Conservation (phyloP, 2,329 filamentous ascomycete species). For the Ophiostoma tasmaniense region DNA sequence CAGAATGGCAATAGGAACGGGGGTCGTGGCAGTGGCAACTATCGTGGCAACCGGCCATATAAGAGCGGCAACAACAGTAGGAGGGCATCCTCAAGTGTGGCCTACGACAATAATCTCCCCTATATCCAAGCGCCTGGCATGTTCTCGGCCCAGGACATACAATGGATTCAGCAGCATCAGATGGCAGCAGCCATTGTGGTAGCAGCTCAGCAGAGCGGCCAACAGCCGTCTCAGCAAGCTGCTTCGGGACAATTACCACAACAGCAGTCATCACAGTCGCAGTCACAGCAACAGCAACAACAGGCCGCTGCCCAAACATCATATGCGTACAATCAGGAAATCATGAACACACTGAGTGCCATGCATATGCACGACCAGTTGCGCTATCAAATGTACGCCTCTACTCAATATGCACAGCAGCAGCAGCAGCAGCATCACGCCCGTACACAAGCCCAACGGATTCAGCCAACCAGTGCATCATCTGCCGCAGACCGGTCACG, state of each 20-base stretch:
- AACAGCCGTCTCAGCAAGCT: conserved; percentile 29
- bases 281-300: conserved; percentile 30
- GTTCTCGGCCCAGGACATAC: conserved; percentile 35
- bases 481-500: conserved; percentile 43
- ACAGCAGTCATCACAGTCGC: conserved; percentile 27
- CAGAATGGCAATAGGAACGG: conserved; percentile 36
- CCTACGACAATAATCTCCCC: conserved; percentile 41
- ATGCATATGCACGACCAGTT: conserved; percentile 34
- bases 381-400: conserved; percentile 39
- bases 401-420: conserved; percentile 38
- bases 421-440: conserved; percentile 29
- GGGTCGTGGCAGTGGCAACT: conserved; percentile 19
- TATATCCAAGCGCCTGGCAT: conserved; percentile 34
- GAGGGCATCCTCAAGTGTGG: conserved; percentile 45
- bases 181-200: conserved; percentile 20
- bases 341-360: conserved; percentile 24
- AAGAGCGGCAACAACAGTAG: conserved; percentile 40
- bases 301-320: conserved; percentile 33
- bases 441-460: conserved; percentile 36
- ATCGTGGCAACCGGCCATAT: conserved; percentile 41
- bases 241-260: conserved; percentile 34
- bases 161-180: conserved; percentile 39
- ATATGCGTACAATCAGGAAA: conserved; percentile 26
- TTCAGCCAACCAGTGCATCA: conserved; percentile 31
- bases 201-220: conserved; percentile 26